Evolutionary conservation across 139 green algal genomes (phyloP), one percentile per base, ranked within the genome.

Genomic region (Coelastrella sp.): DNA sequence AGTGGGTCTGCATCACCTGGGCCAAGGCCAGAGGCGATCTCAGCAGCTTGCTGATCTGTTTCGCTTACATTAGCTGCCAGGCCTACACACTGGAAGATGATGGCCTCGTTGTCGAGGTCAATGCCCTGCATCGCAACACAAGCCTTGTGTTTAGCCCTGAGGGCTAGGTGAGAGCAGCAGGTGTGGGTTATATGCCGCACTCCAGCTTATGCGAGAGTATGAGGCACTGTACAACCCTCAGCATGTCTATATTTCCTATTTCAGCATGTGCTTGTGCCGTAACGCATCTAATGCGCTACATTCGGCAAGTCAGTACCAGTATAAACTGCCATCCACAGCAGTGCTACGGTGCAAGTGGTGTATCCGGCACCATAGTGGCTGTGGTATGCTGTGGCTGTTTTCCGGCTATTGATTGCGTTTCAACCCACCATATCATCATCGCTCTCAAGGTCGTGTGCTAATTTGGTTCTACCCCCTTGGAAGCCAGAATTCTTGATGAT

Each of bases 11-110:
- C n/a, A 49, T 86, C 58, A 24, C 27, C 35, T 49, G 59, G 59
- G 11, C 27, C 81, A 56, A 86, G n/a, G 25, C 81, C 81, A 74
- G 58, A 74, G n/a, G 81, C 81, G n/a, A 86, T 86, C 81, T 86
- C 81, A 22, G 20, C 60, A 75, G 81, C 59, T 59, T 22, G 68
- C 17, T 19, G 25, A 22, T 74, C 60, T 35, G 22, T n/a, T 59
- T 17, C 11, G 7, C 60, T 65, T 17, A 56, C 84, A 22, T 24
- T 24, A 7, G 68, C 84, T 56, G 20, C 49, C 20, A 88, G 14
- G 14, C 84, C 84, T 24, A 68, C 49, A 60, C 84, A 88, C 12
- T 10, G 9, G 61, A 66, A 88, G 22, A 88, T 81, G 4, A 88
- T 49, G 4, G 11, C 68, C 24, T 65, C 68, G 66, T 80, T 81